These are phyloP conservation scores for Santalum album DNA, from an alignment of 164 flowering plant species.

Conservation along the genomic window DNA sequence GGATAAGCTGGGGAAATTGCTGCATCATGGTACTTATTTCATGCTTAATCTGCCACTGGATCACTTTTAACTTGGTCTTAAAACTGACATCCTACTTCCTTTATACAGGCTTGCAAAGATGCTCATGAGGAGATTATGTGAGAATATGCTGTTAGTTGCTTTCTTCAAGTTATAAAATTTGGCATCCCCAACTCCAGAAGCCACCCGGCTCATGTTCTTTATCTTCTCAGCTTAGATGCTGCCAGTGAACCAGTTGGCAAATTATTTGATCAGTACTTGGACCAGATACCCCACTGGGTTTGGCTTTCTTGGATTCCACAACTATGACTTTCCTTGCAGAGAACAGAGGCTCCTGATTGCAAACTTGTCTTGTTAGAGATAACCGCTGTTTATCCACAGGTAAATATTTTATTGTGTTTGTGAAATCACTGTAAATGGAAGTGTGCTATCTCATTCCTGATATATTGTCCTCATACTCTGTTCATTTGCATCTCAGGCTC, in stretches of 20 bases:
- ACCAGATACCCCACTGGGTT: constrained; percentile 95
- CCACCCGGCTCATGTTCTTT: constrained; percentile 87
- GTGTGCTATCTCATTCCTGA: too few species aligned
- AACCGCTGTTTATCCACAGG: constrained; percentile 94
- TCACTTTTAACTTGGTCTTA: not conserved
- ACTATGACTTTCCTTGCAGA: constrained; percentile 84
- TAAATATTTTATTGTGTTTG: constrained; percentile 13
- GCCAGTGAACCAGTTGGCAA: constrained; percentile 83
- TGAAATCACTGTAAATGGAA: not conserved
- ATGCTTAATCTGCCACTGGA: not conserved
- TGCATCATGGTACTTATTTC: constrained; percentile 79
- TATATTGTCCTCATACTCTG: not conserved
- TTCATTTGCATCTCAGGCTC: constrained; percentile 43
- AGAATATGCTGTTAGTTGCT: constrained; percentile 96
- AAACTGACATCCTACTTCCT: constrained; percentile 5
- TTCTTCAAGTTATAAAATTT: constrained; percentile 92
- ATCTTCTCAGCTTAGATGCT: constrained; percentile 92
- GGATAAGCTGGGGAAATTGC: constrained; percentile 99
- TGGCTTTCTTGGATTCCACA: constrained; percentile 99
- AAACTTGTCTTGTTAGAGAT: constrained; percentile 82
- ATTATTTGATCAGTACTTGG: constrained; percentile 81
- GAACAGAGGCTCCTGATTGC: constrained; percentile 90
- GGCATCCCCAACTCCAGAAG: constrained; percentile 92
- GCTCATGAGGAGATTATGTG: constrained; percentile 85
- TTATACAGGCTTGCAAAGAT: constrained; percentile 74